Conservation (phyloP, 768 basidiomycete genomes). For the Phanerochaete sordida region DNA sequence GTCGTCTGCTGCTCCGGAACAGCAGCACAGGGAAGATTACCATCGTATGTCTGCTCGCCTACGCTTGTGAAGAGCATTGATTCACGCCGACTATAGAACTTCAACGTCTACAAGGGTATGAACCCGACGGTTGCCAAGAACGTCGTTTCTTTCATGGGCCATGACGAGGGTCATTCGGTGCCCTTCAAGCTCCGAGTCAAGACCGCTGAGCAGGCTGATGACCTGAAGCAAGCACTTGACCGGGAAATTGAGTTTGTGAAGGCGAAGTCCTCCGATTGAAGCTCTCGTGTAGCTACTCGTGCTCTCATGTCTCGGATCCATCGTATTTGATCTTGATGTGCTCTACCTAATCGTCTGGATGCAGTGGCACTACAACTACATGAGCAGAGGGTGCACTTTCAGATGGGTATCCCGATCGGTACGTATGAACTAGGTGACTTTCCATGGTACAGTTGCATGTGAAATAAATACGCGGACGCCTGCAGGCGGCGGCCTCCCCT, state of each 20-base stretch:
- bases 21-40: slow-evolving; percentile 72
- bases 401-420: not conserved
- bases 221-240: slow-evolving; percentile 57
- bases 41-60: slow-evolving; percentile 47
- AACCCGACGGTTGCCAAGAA: slow-evolving; percentile 51
- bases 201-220: slow-evolving; percentile 53
- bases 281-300: too few species aligned
- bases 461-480: slow-evolving; percentile 1
- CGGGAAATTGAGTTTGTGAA: slow-evolving; percentile 51
- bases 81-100: slow-evolving; percentile 51
- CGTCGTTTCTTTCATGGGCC: slow-evolving; percentile 63
- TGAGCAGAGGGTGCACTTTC: not conserved
- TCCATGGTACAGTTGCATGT: slow-evolving; percentile 1
- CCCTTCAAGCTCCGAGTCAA: slow-evolving; percentile 62
- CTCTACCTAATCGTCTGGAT: not conserved
- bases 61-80: not conserved
- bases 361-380: not conserved
- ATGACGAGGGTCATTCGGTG: slow-evolving; percentile 54
- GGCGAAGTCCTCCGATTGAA: slow-evolving; percentile 13
- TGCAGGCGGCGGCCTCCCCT: not conserved
- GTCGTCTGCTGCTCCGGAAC: slow-evolving; percentile 68
- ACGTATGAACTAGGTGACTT: not conserved
- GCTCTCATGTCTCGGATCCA: not conserved
- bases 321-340: not conserved
- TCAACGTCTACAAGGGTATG: slow-evolving; percentile 59